A percentile compares a stretch with the other conserved stretches of the same genome.
Conservation (phyloP, 2,329 filamentous ascomycete genomes). For the Pseudofabraea citricarpa region DNA sequence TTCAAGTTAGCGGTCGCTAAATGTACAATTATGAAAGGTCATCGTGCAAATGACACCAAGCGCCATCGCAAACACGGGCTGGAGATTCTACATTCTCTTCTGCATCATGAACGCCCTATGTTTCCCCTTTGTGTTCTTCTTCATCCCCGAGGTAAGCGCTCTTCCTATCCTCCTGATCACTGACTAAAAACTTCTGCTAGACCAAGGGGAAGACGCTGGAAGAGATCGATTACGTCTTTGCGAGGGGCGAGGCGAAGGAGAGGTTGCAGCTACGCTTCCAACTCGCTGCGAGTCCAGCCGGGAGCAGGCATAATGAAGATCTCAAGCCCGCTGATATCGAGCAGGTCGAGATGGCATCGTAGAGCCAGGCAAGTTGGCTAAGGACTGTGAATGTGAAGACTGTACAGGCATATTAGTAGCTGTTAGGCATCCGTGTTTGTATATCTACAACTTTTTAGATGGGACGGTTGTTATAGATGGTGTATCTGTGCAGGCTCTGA, state of each 20-base stretch:
- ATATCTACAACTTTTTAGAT: too few relatives aligned
- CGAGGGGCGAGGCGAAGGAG: slow-evolving; percentile 2
- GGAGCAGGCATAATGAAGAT: not conserved
- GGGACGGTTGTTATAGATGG: too few relatives aligned
- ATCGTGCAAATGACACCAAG: slow-evolving; percentile 22
- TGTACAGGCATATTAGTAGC: too few relatives aligned
- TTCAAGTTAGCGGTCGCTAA: not conserved
- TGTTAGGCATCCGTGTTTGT: too few relatives aligned
- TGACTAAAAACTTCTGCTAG: not conserved
- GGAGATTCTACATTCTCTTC: slow-evolving; percentile 29
- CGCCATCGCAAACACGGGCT: slow-evolving; percentile 24
- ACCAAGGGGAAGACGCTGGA: slow-evolving; percentile 6
- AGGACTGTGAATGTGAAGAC: too few relatives aligned
- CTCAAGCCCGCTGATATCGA: not conserved
- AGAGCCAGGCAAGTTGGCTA: too few relatives aligned
- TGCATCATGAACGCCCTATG: slow-evolving; percentile 21
- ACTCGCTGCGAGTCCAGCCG: not conserved
- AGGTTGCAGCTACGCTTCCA: not conserved
- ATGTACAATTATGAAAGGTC: not conserved
- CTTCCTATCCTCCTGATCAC: slow-evolving; percentile 42
- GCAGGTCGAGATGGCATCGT: not conserved
- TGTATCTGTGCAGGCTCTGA: too few relatives aligned
- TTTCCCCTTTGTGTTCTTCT: slow-evolving; percentile 22
- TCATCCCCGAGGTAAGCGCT: slow-evolving; percentile 32
- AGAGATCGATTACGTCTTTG: slow-evolving; percentile 5